phyloP scores from a whole-genome alignment of 345 rosid genomes.

The Citrus cavaleriei region DNA sequence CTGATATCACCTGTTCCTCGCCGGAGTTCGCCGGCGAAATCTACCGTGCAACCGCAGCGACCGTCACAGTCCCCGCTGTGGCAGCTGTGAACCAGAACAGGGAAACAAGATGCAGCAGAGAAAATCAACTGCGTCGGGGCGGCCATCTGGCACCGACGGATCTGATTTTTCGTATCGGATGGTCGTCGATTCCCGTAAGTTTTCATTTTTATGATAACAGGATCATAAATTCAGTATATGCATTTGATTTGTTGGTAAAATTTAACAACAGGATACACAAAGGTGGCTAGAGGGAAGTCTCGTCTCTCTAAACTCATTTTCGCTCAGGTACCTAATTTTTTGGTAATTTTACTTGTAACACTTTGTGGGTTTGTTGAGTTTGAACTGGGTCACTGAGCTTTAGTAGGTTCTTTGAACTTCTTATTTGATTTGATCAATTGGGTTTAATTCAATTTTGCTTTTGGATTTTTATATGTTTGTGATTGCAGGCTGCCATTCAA shows the following conservation, averaged over 20 bases:
- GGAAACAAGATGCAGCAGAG: constrained; percentile 11
- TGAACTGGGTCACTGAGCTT: not conserved
- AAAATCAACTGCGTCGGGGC: constrained; percentile 19
- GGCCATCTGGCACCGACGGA: constrained; percentile 81
- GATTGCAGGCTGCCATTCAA: constrained; percentile 30
- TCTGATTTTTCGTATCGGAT: constrained; percentile 81
- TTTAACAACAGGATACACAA: constrained; percentile 38
- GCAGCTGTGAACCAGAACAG: not conserved
- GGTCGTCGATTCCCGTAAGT: constrained; percentile 88
- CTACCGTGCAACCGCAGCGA: constrained; percentile 26
- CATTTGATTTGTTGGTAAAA: constrained; percentile 3
- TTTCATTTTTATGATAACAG: constrained; percentile 4
- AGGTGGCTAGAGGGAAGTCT: constrained; percentile 53
- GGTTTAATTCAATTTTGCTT: not conserved
- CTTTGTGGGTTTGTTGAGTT: not conserved
- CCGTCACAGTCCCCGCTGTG: constrained; percentile 22
- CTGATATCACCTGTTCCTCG: constrained; percentile 71
- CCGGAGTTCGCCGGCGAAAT: constrained; percentile 68
- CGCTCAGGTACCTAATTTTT: constrained; percentile 34
- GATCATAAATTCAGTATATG: not conserved
- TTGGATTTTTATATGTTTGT: not conserved
- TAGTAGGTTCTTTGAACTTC: not conserved
- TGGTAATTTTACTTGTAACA: not conserved
- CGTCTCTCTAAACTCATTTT: constrained; percentile 28
- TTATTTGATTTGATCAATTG: not conserved